Base-by-base conservation (phyloP, 208 protist species). In the Naegleria fowleri region DNA sequence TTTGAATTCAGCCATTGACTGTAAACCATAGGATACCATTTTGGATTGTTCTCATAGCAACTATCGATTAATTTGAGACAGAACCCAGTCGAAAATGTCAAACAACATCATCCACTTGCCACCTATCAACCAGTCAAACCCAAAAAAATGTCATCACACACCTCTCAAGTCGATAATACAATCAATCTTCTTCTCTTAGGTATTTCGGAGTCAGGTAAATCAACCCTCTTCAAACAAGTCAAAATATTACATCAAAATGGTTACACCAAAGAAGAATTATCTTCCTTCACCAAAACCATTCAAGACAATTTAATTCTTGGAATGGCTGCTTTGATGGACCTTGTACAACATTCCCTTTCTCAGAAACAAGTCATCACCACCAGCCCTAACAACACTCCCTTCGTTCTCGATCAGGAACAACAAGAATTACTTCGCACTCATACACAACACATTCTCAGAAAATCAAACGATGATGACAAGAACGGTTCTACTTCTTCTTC, bases 191-290 rank as follows among this genome's bases (percentile, higher is more conserved):
- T 89, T 39, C 36, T 89, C 22, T 40, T 89, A 89, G 86, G 86
- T 41, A 40, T 40, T 67, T 19, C 39, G 19, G 86, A 89, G 29
- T 87, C 84, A 87, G 88, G 88, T 55, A 90, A 90, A 76, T 38
- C 16, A 38, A 90, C 88, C 3, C 15, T 90, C 5, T 55, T 75
- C 25, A 90, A 90, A 84, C 88, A 90, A 90, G 33, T 90, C 6
- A 90, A 75, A 84, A 83, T 90, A 38, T 25, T 90, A 19, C 48
- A 39, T 76, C 38, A 55, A 38, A 16, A 84, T 79, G 88, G 88
- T 43, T 90, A 90, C 40, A 43, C 86, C 36, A 48, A 75, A 58
- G 90, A 87, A 39, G 52, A 86, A 86, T 36, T 79, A 79, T 13
- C 9, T 11, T 36, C 25, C 25, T 79, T 79, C 29, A 79, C 19